A percentile compares a stretch with the other conserved stretches of the same genome.
phyloP scores from a whole-genome alignment of 2,329 filamentous ascomycete species.

The Oidium heveae region DNA sequence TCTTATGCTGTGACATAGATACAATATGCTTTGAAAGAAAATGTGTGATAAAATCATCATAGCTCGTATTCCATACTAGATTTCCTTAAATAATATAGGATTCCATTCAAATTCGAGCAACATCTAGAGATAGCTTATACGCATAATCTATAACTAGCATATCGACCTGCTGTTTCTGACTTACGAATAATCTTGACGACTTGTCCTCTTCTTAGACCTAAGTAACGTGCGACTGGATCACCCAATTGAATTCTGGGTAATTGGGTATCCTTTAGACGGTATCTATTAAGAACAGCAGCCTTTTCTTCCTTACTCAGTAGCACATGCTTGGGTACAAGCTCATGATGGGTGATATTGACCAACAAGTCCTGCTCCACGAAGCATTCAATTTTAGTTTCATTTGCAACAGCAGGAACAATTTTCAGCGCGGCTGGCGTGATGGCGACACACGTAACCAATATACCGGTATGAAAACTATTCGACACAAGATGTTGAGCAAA shows the following conservation, averaged over 20 bases:
- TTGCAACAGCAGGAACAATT: slow-evolving; percentile 53
- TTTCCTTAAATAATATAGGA: no score
- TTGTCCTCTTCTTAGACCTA: slow-evolving; percentile 72
- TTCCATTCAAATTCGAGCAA: background rate
- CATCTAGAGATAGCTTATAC: slow-evolving; percentile 19
- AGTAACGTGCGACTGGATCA: slow-evolving; percentile 79
- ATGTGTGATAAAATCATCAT: no score
- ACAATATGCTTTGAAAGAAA: no score
- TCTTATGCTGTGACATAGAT: no score
- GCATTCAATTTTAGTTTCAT: slow-evolving; percentile 63
- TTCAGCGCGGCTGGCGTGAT: slow-evolving; percentile 75
- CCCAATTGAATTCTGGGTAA: slow-evolving; percentile 74
- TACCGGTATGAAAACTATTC: slow-evolving; percentile 67
- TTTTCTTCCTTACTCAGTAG: slow-evolving; percentile 81
- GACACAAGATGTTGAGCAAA: slow-evolving; percentile 65
- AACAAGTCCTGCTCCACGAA: slow-evolving; percentile 90
- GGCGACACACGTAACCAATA: slow-evolving; percentile 63
- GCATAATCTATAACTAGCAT: slow-evolving; percentile 71
- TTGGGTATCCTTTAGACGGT: slow-evolving; percentile 92
- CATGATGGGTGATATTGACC: slow-evolving; percentile 95
- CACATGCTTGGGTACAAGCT: slow-evolving; percentile 84
- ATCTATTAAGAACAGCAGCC: slow-evolving; percentile 57
- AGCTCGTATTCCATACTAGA: no score
- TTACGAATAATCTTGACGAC: slow-evolving; percentile 97
- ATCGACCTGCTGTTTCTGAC: slow-evolving; percentile 84